Conservation (phyloP, 176 grass and related monocot species). For the Metroxylon sagu region DNA sequence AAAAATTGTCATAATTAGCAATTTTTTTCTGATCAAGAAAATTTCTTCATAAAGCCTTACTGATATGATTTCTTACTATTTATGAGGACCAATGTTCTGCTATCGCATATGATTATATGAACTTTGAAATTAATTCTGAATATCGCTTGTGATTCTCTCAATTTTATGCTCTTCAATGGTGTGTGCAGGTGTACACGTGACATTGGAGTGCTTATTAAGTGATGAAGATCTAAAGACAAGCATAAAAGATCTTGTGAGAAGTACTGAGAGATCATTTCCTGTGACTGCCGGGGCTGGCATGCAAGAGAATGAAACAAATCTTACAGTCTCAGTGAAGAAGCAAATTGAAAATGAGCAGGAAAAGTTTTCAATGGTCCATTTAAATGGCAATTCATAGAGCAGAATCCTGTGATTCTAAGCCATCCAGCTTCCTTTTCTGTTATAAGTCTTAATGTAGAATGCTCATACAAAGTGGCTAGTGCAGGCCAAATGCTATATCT, state of each 20-base stretch:
- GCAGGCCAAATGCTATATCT: no score
- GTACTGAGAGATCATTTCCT: slow-evolving; percentile 70
- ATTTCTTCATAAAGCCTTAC: no score
- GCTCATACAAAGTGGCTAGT: no score
- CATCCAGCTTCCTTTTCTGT: no score
- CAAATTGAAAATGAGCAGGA: slow-evolving; percentile 3
- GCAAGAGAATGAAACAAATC: slow-evolving; percentile 11
- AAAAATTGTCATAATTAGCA: no score
- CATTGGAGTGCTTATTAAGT: slow-evolving; percentile 63
- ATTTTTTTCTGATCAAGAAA: no score
- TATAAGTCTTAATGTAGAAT: no score
- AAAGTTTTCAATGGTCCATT: slow-evolving; percentile 36
- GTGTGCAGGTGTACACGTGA: slow-evolving; percentile 69
- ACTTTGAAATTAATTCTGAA: no score
- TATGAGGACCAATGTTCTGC: no score
- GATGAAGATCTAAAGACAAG: slow-evolving; percentile 65
- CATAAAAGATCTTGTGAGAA: slow-evolving; percentile 65
- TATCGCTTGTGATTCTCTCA: not conserved
- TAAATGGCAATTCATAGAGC: slow-evolving; percentile 44
- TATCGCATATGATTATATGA: no score
- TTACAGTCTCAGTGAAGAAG: slow-evolving; percentile 1
- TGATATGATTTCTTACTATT: no score
- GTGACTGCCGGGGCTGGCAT: slow-evolving; percentile 21
- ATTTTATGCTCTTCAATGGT: slow-evolving; percentile 17
- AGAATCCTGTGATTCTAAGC: no score